Evolutionary conservation across 768 basidiomycete species (phyloP), one percentile per base, ranked within the genome.

Genomic region (Leccinum obscurum): DNA sequence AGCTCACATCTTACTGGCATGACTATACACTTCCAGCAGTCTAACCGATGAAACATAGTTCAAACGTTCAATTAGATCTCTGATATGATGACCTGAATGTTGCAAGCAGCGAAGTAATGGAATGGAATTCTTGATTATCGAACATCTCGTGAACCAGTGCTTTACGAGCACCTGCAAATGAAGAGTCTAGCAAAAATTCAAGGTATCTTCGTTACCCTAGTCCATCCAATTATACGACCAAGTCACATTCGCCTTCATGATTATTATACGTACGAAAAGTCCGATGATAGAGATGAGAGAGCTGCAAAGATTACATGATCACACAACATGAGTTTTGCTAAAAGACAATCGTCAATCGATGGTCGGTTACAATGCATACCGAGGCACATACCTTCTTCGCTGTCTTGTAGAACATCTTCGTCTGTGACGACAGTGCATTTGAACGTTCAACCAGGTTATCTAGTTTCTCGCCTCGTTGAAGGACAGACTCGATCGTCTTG

Each of bases 331-430:
- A 90, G 77, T 97, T 97, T 92, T 96, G 93, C 92, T 95, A 71
- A 37, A 58, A n/a, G 17, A 50, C 48, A 4, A 44, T 41, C 15
- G 59, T 70, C 57, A 68, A 62, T 51, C 44, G 28, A 7, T 39
- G 39, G 24, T 20, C 60, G 24, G 56, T 26, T 17, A 60, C 52
- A 32, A 55, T 30, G 14, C 5, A 50, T 14, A 26, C 10, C 20
- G 20, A 54, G 20, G 6, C 3, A 69, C 83, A 55, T 57, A 94
- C 95, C 90, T 95, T 96, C 90, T 98, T 98, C 2, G 96, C 94
- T 8, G 95, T 97, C 89, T 98, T 97, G 81, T 98, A 98, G 74
- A 99, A 99, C 89, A 93, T 91, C 86, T 98, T 98, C 77, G 87
- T 93, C 77, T 95, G 93, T 15, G 85, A 79, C 41, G 93, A 93